Evolutionary conservation across 768 basidiomycete genomes (phyloP).

Genomic region (Sutorius australiensis): DNA sequence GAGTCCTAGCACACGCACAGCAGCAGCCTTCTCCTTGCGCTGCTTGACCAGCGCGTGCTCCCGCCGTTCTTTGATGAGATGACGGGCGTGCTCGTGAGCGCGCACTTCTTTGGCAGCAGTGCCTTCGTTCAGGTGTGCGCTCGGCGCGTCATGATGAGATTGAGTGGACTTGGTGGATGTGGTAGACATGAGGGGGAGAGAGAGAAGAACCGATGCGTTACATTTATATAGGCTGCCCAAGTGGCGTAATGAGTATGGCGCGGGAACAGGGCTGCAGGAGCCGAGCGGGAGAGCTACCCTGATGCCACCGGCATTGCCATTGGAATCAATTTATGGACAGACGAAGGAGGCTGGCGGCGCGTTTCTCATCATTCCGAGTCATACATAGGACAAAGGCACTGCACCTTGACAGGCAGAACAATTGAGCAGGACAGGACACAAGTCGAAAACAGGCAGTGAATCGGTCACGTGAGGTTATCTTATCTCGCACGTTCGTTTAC

Average conservation of each 20-base stretch:
- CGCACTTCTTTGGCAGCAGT: slow-evolving; percentile 27
- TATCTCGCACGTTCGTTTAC: slow-evolving; percentile 18
- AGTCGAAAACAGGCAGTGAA: slow-evolving; percentile 14
- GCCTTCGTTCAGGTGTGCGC: slow-evolving; percentile 16
- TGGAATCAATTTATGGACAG: slow-evolving; percentile 1
- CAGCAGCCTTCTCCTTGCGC: slow-evolving; percentile 29
- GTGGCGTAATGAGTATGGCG: slow-evolving; percentile 26
- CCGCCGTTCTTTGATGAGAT: slow-evolving; percentile 30
- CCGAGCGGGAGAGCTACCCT: slow-evolving; percentile 14
- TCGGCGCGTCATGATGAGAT: slow-evolving; percentile 18
- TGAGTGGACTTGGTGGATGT: slow-evolving; percentile 20
- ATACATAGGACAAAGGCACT: slow-evolving; percentile 20
- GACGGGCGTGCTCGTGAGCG: slow-evolving; percentile 33
- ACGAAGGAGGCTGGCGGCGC: slow-evolving; percentile 6
- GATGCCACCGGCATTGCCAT: slow-evolving; percentile 1
- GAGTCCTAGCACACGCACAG: slow-evolving; percentile 14
- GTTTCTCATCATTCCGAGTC: slow-evolving; percentile 15
- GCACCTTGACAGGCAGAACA: slow-evolving; percentile 17
- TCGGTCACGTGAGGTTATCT: slow-evolving; percentile 22
- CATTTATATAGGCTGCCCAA: slow-evolving; percentile 31
- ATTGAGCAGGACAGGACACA: slow-evolving; percentile 2
- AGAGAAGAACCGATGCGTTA: not conserved
- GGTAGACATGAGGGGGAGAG: slow-evolving; percentile 31
- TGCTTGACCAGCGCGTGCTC: slow-evolving; percentile 30
- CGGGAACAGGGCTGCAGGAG: slow-evolving; percentile 17